Evolutionary conservation across 306 rosid species (phyloP), one percentile per base, ranked within the genome.

Genomic region (Canavalia gladiata): DNA sequence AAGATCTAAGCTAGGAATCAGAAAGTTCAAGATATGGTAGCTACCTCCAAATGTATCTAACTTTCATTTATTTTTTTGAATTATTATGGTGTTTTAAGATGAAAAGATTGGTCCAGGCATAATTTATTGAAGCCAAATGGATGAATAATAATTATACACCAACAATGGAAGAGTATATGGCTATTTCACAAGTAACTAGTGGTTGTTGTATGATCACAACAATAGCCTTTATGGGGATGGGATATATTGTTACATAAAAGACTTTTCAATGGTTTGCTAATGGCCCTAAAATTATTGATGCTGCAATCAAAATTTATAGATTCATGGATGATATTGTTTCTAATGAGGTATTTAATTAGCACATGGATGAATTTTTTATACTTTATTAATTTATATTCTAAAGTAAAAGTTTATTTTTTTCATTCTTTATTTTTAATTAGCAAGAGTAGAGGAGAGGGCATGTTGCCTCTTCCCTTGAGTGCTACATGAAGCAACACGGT

Each of bases 261-360:
- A 37, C 35, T 51, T 82, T 87, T n/a, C 64, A 84, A 4, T 87
- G 88, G 88, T 11, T 75, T 0, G 2, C 43, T 7, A 75, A 31
- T 6, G 39, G 10, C 25, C 79, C 88, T 4, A 87, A 75, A 71
- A 70, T 74, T 13, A 28, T 84, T 0, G 70, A 8, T 59, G 82
- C 77, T 18, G 33, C 87, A n/a, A 3, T 72, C 1, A 52, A 47
- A 1, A 54, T 87, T 49, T 5, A 47, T 29, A 82, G 90, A 43
- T 59, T 84, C 51, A 87, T 87, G 88, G 75, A 82, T 47, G 88
- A 87, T 65, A 62, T 84, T 2, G 83, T 74, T 30, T 81, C 86
- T 4, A 69, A 50, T 35, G 59, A 87, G 84, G 86, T 67, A 42
- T 1, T 62, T 0, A 62, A 33, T 1, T 1, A 8, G 0, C 5